These are phyloP conservation scores for Rhododendron molle DNA, from an alignment of 148 eudicot species.

Conservation along the genomic window DNA sequence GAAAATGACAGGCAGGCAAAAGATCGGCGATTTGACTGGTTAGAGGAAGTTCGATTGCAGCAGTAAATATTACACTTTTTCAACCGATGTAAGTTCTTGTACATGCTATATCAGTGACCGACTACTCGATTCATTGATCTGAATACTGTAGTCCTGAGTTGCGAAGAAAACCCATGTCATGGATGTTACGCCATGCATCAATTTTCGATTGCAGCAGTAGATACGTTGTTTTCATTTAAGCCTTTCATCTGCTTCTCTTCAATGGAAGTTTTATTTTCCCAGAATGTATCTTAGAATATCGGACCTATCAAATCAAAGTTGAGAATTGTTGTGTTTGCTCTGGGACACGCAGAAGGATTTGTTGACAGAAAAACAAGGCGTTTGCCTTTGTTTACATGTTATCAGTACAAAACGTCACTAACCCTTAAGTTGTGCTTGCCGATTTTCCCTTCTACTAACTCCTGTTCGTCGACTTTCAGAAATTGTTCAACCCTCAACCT, in stretches of 20 bases:
- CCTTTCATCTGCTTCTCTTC: neutral
- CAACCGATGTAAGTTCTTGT: neutral
- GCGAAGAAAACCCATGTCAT: neutral
- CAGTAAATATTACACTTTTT: neutral
- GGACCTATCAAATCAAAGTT: neutral
- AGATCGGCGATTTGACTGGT: constrained; percentile 12
- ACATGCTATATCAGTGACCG: constrained; percentile 4
- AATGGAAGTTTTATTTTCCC: neutral
- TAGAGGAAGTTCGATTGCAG: neutral
- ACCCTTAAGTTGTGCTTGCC: neutral
- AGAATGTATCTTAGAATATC: neutral
- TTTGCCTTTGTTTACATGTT: neutral
- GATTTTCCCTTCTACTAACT: neutral
- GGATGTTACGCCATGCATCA: neutral
- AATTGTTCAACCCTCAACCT: neutral
- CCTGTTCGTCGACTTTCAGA: neutral
- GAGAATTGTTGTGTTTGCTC: neutral
- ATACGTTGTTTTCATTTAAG: neutral
- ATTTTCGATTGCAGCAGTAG: too few species aligned
- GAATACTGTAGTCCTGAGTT: neutral
- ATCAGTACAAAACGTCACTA: neutral
- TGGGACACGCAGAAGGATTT: neutral
- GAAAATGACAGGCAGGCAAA: constrained; percentile 10
- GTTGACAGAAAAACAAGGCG: neutral
- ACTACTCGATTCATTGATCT: neutral